Evolutionary conservation across 1,139 yeast genomes (phyloP).

Genomic region (Kodamaea derodonti): DNA sequence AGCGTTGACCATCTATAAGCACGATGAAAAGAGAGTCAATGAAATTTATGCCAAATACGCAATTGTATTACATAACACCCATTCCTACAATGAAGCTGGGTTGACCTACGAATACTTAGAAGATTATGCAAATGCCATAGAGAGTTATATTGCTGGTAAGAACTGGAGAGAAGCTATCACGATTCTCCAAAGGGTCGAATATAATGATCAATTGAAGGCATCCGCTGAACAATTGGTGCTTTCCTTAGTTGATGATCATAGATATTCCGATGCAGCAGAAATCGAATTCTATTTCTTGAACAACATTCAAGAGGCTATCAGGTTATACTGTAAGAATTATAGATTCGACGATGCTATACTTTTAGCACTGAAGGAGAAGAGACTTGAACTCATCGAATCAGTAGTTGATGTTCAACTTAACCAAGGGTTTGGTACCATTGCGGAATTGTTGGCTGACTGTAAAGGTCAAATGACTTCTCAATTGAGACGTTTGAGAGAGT

Average conservation of each 20-base stretch:
- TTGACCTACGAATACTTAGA: constrained; percentile 69
- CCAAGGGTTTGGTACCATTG: constrained; percentile 84
- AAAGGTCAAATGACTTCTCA: constrained; percentile 82
- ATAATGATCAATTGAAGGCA: constrained; percentile 32
- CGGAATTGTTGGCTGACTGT: constrained; percentile 90
- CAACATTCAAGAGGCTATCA: constrained; percentile 60
- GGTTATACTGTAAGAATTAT: constrained; percentile 70
- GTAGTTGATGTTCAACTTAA: constrained; percentile 71
- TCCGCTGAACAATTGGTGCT: constrained; percentile 59
- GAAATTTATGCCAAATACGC: constrained; percentile 63
- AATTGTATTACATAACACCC: constrained; percentile 47
- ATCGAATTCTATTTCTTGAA: constrained; percentile 62
- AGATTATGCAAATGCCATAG: constrained; percentile 57
- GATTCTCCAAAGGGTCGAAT: constrained; percentile 42
- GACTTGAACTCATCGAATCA: constrained; percentile 46
- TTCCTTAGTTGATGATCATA: constrained; percentile 63
- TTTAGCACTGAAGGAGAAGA: constrained; percentile 45
- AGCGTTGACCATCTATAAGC: constrained; percentile 62
- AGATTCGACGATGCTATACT: constrained; percentile 74
- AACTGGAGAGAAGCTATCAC: constrained; percentile 85
- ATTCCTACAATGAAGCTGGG: constrained; percentile 70
- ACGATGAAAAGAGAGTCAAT: constrained; percentile 54
- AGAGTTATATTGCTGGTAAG: constrained; percentile 63
- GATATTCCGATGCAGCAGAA: constrained; percentile 80
- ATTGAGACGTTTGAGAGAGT: constrained; percentile 74